phyloP scores from a whole-genome alignment of 1,284 basidiomycete genomes.

The Inonotus hispidus region DNA sequence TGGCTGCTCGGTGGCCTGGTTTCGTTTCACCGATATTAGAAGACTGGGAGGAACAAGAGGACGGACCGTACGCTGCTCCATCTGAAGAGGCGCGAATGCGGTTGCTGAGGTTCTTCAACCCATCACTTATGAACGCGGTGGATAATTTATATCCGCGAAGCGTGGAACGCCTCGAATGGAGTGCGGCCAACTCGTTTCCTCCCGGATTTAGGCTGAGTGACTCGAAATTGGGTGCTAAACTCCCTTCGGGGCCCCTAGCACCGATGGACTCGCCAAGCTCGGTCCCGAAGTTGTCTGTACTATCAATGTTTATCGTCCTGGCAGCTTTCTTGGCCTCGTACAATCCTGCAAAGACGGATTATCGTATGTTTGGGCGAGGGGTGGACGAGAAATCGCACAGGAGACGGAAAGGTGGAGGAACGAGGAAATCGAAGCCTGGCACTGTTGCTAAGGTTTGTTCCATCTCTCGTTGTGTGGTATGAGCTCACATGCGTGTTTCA shows the following conservation, averaged over 20 bases:
- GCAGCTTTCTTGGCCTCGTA: conserved; percentile 84
- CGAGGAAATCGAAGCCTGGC: conserved; percentile 28
- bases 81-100: conserved; percentile 57
- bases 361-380: conserved; percentile 75
- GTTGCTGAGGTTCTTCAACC: conserved; percentile 52
- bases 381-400: conserved; percentile 60
- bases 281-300: conserved; percentile 38
- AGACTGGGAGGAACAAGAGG: conserved; percentile 34
- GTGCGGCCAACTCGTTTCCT: conserved; percentile 38
- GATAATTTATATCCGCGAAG: conserved; percentile 61
- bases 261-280: not conserved
- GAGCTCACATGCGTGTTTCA: not conserved
- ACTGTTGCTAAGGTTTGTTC: conserved; percentile 20
- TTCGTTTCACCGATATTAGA: conserved; percentile 65
- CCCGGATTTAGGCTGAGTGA: conserved; percentile 28
- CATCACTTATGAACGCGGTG: conserved; percentile 53
- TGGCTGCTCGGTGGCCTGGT: conserved; percentile 75
- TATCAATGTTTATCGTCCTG: conserved; percentile 74
- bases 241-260: conserved; percentile 21
- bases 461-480: not conserved
- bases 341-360: conserved; percentile 78
- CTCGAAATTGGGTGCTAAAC: conserved; percentile 16
- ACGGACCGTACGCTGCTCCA: conserved; percentile 32
- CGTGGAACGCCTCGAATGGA: conserved; percentile 58
- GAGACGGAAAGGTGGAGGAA: conserved; percentile 40